A percentile compares a stretch with the other conserved stretches of the same genome.
Evolutionary conservation across 2,329 filamentous ascomycete species (phyloP).

Genomic region (Stemphylium lycopersici): DNA sequence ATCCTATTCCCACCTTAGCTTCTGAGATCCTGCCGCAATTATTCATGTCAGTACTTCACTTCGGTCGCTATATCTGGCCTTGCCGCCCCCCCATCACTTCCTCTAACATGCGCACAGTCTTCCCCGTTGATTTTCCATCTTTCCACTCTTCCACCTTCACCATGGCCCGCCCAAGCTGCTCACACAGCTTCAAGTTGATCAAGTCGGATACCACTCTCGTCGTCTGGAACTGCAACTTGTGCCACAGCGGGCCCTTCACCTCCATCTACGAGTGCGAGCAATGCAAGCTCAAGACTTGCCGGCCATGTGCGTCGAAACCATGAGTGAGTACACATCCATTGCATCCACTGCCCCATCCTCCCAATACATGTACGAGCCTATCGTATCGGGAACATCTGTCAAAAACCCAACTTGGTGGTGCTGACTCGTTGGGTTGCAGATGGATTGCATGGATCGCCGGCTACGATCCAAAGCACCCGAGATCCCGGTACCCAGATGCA

Average conservation of each 20-base stretch:
- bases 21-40: slow-evolving; percentile 25
- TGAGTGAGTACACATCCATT: slow-evolving; percentile 33
- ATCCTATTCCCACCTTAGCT: slow-evolving; percentile 34
- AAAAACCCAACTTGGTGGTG: slow-evolving; percentile 23
- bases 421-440: slow-evolving; percentile 33
- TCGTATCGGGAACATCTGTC: slow-evolving; percentile 18
- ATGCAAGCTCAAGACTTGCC: slow-evolving; percentile 60
- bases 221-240: slow-evolving; percentile 60
- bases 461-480: slow-evolving; percentile 29
- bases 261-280: slow-evolving; percentile 58
- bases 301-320: slow-evolving; percentile 54
- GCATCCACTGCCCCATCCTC: neutral
- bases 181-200: slow-evolving; percentile 58
- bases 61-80: slow-evolving; percentile 34
- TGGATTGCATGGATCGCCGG: slow-evolving; percentile 33
- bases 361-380: slow-evolving; percentile 17
- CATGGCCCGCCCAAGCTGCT: slow-evolving; percentile 58
- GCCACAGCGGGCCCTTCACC: slow-evolving; percentile 58
- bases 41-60: slow-evolving; percentile 28
- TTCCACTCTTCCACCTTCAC: slow-evolving; percentile 15
- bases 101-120: slow-evolving; percentile 33
- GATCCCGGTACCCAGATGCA: slow-evolving; percentile 15
- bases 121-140: slow-evolving; percentile 10
- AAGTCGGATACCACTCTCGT: slow-evolving; percentile 59
- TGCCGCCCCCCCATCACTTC: slow-evolving; percentile 23